Evolutionary conservation across 306 rosid genomes (phyloP).

Genomic region (Castanopsis chinensis): DNA sequence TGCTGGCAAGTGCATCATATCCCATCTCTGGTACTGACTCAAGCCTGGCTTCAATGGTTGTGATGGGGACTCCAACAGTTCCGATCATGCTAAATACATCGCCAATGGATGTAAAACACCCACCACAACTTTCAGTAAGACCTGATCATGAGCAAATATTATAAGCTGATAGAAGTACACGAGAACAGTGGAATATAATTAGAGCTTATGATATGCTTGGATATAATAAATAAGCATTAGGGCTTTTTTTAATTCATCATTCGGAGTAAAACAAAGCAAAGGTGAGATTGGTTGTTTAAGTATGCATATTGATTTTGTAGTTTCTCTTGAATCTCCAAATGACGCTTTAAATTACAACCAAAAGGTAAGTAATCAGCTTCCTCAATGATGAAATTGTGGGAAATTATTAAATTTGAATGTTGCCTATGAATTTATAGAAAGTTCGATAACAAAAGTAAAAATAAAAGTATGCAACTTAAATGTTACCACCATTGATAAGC

Average conservation of each 20-base stretch:
- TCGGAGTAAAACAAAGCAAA: too few species aligned
- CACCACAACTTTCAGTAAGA: conserved; percentile 87
- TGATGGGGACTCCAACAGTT: conserved; percentile 77
- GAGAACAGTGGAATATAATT: not conserved
- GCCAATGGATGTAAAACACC: conserved; percentile 71
- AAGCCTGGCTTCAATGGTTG: conserved; percentile 87
- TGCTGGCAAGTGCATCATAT: conserved; percentile 71
- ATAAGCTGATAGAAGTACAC: conserved; percentile 3
- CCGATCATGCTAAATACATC: conserved; percentile 73
- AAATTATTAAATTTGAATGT: too few species aligned
- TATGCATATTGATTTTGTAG: not conserved
- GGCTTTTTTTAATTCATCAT: not conserved
- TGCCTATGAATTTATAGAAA: too few species aligned
- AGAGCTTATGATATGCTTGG: not conserved
- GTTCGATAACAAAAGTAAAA: too few species aligned
- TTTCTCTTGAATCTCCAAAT: not conserved
- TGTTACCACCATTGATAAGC: too few species aligned
- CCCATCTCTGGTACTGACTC: conserved; percentile 72
- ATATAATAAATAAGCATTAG: not conserved
- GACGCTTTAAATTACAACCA: not conserved
- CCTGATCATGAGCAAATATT: conserved; percentile 36
- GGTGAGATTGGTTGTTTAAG: not conserved
- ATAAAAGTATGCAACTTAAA: too few species aligned
- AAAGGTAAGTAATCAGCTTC: too few species aligned
- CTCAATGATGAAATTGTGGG: too few species aligned